A percentile compares a stretch with the other conserved stretches of the same genome.
phyloP scores from a whole-genome alignment of 148 eudicot species.

The Camellia lanceoleosa region DNA sequence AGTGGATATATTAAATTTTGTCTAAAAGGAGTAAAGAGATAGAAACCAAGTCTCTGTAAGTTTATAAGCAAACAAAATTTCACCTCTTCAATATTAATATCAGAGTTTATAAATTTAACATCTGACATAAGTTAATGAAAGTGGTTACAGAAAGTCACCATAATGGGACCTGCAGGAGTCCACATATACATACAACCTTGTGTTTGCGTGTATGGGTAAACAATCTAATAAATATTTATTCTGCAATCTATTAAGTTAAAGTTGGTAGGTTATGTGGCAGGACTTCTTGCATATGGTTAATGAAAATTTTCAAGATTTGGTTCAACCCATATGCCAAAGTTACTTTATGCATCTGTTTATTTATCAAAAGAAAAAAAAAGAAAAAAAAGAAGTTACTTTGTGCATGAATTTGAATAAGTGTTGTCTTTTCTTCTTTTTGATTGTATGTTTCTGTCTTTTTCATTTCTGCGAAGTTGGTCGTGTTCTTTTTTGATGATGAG shows the following conservation, averaged over 20 bases:
- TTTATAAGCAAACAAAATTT: no score
- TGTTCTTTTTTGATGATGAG: conserved; percentile 5
- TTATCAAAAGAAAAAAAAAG: no score
- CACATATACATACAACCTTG: not conserved
- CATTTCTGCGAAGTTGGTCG: not conserved
- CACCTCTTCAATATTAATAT: no score
- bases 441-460: not conserved
- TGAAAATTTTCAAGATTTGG: not conserved
- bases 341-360: not conserved
- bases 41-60: not conserved
- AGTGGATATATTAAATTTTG: not conserved
- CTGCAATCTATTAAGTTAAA: not conserved
- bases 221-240: not conserved
- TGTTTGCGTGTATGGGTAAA: not conserved
- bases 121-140: no score
- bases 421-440: not conserved
- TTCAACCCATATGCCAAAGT: not conserved
- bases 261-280: not conserved
- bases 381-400: not conserved
- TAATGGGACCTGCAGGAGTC: not conserved
- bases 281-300: not conserved
- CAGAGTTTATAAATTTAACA: no score
- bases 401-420: not conserved
- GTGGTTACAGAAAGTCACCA: not conserved
- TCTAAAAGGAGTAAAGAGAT: not conserved